These are phyloP conservation scores for Paecilomyces fulvus DNA, from an alignment of 2,329 filamentous ascomycete species.

Conservation along the genomic window DNA sequence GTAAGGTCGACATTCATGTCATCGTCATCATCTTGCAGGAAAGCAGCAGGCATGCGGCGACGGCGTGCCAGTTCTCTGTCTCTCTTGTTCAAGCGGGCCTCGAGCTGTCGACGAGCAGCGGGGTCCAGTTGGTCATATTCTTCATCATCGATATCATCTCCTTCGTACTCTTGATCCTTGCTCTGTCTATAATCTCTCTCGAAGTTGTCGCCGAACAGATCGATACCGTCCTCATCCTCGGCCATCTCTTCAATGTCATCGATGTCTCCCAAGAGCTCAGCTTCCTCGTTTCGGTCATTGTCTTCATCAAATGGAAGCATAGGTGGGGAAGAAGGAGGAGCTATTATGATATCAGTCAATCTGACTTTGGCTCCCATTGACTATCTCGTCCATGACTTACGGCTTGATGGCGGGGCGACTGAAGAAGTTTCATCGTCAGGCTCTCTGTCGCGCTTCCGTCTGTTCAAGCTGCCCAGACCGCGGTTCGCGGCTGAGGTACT, in stretches of 20 bases:
- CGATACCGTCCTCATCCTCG: conserved; percentile 61
- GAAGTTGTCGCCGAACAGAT: conserved; percentile 60
- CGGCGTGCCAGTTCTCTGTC: conserved; percentile 53
- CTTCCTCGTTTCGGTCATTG: conserved; percentile 44
- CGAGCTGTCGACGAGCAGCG: conserved; percentile 51
- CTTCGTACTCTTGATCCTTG: conserved; percentile 46
- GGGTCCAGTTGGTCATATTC: conserved; percentile 56
- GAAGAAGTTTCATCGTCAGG: conserved; percentile 55
- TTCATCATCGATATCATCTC: conserved; percentile 55
- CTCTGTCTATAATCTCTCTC: conserved; percentile 51
- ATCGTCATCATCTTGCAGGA: conserved; percentile 67
- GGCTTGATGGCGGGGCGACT: conserved; percentile 53
- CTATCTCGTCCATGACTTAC: conserved; percentile 35
- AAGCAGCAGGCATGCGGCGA: conserved; percentile 54
- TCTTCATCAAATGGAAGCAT: conserved; percentile 44
- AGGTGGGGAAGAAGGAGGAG: conserved; percentile 53
- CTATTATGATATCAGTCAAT: conserved; percentile 14
- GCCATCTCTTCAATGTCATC: conserved; percentile 61
- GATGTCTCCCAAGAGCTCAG: conserved; percentile 53
- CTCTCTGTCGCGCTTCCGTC: conserved; percentile 58
- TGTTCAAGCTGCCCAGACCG: conserved; percentile 47
- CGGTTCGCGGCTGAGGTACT: conserved; percentile 79
- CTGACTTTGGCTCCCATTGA: not conserved
- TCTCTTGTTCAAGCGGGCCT: conserved; percentile 53
- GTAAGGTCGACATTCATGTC: conserved; percentile 79